phyloP scores from a whole-genome alignment of 169 alveolate genomes.

The Cryptosporidium viatorum region DNA sequence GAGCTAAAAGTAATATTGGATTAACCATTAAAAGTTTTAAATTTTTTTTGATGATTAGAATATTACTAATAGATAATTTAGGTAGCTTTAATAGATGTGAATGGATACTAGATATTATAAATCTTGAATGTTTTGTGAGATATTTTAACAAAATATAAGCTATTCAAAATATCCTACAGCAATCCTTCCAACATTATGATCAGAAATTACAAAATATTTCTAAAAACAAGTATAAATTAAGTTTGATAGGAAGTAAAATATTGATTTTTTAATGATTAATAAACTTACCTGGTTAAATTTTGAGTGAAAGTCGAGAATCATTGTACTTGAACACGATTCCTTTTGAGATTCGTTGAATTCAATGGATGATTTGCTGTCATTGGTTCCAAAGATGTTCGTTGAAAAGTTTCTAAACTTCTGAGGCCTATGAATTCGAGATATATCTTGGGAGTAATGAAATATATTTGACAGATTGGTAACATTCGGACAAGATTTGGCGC shows the following conservation, averaged over 20 bases:
- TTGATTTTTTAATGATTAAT: neutral
- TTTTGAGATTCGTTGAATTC: neutral
- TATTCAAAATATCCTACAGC: constrained; percentile 40
- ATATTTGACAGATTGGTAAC: constrained; percentile 1
- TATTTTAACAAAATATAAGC: neutral
- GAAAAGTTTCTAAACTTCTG: constrained; percentile 11
- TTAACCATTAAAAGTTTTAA: too few species aligned
- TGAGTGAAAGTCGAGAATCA: constrained; percentile 19
- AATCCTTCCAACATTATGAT: constrained; percentile 43
- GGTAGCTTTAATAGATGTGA: neutral
- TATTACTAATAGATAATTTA: too few species aligned
- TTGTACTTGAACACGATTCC: neutral
- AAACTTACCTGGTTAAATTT: constrained; percentile 30
- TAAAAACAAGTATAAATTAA: neutral
- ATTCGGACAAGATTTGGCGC: neutral
- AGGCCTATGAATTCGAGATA: constrained; percentile 44
- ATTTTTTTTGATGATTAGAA: neutral
- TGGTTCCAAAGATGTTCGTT: neutral
- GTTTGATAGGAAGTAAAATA: neutral
- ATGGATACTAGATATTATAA: too few species aligned
- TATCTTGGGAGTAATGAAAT: constrained; percentile 12
- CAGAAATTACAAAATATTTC: constrained; percentile 33
- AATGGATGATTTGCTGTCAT: neutral
- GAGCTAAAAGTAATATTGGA: neutral
- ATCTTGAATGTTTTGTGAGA: neutral